Evolutionary conservation across 1,139 yeast genomes (phyloP), one percentile per base, ranked within the genome.

Genomic region (Lodderomyces metapsilosis): DNA sequence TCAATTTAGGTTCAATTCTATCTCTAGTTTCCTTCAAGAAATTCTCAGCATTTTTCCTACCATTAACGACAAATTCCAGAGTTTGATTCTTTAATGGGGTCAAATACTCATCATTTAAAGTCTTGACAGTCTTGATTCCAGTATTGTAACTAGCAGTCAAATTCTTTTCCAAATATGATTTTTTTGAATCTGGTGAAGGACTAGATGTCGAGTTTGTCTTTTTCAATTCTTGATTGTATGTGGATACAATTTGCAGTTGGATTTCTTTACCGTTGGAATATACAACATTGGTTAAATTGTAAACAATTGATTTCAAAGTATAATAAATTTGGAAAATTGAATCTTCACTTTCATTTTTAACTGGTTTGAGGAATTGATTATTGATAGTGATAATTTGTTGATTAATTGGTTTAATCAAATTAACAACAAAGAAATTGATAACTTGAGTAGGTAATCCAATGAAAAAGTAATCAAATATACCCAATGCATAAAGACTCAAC

Each of bases 61-160:
- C 67, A 44, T 70, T 62, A 38, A 49, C 50, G 28, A 64, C 71
- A 50, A 62, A 65, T 40, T 57, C 71, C 45, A 67, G 69, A 38
- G 77, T 70, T 49, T 69, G 70, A 34, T 56, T 54, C 50, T 62
- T 68, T 51, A 71, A 66, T 24, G 76, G 76, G 49, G 62, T 67
- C 41, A 71, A 58, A 55, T 60, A 67, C 38, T 62, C 63, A 31
- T 62, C 61, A 51, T 71, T 67, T 43, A 71, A 58, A 43, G 61
- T 64, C 48, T 54, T 60, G 42, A 67, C 55, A 41, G 71, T 59
- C 40, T 63, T 57, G 30, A 62, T 53, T 10, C 66, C 66, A 34
- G 75, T 66, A 47, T 61, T 64, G 50, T 62, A 59, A 10, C 68
- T 59, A 23, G 74, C 75, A 37, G 61, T 50, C 37, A 66, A 61